These are phyloP conservation scores for Fusarium subtropicale DNA, from an alignment of 2,329 filamentous ascomycete genomes.

Conservation along the genomic window DNA sequence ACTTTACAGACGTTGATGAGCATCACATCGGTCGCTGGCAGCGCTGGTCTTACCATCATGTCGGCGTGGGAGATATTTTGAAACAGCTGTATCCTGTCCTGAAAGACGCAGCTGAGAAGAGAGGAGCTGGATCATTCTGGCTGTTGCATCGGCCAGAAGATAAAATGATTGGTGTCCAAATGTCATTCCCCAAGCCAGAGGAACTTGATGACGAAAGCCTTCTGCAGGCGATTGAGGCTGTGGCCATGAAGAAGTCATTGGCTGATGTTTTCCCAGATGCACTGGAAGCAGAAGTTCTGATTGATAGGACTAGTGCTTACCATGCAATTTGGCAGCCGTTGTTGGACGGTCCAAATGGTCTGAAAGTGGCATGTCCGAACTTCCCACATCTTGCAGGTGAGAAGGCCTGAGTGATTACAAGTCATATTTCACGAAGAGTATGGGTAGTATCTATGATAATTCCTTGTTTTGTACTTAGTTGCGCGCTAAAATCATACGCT, in stretches of 20 bases:
- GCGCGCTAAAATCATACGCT: neutral
- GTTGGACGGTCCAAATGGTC: neutral
- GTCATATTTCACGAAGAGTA: neutral
- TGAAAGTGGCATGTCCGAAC: slow-evolving; percentile 28
- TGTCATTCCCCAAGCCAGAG: slow-evolving; percentile 22
- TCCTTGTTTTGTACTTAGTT: neutral
- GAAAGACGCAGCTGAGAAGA: slow-evolving; percentile 30
- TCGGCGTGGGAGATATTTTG: slow-evolving; percentile 22
- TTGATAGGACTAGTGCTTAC: slow-evolving; percentile 31
- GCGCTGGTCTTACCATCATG: slow-evolving; percentile 33
- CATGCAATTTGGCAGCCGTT: slow-evolving; percentile 36
- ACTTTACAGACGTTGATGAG: slow-evolving; percentile 20
- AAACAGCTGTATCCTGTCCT: slow-evolving; percentile 36
- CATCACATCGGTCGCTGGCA: slow-evolving; percentile 37
- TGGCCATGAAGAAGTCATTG: neutral
- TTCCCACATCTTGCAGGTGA: slow-evolving; percentile 7
- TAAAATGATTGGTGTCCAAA: slow-evolving; percentile 32
- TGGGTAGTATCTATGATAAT: neutral
- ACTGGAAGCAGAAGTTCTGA: neutral
- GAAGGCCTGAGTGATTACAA: neutral
- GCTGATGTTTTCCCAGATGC: slow-evolving; percentile 27
- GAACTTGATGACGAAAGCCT: slow-evolving; percentile 8
- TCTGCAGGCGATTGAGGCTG: neutral
- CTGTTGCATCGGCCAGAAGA: slow-evolving; percentile 27
- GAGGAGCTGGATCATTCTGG: slow-evolving; percentile 35